phyloP scores from a whole-genome alignment of 768 basidiomycete species.

The Chalciporus piperatus region DNA sequence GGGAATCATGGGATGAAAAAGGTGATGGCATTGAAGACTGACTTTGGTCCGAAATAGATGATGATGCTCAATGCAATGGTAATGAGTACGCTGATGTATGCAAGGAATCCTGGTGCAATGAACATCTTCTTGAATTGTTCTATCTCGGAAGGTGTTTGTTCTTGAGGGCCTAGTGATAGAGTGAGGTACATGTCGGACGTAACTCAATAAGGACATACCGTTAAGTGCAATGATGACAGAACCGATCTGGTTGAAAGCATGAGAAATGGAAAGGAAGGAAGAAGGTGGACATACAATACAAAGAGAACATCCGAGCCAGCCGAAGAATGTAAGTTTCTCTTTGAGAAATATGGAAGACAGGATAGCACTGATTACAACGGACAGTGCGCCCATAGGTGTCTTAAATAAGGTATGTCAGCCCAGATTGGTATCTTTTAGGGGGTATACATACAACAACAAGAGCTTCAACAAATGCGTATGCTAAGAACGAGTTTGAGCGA shows the following conservation, averaged over 20 bases:
- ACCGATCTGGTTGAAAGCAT: constrained; percentile 52
- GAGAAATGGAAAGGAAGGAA: background rate
- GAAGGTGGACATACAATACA: constrained; percentile 68
- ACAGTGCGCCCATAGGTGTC: constrained; percentile 95
- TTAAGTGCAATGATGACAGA: constrained; percentile 91
- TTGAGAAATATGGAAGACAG: constrained; percentile 91
- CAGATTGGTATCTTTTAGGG: background rate
- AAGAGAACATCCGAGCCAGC: constrained; percentile 91
- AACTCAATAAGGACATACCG: constrained; percentile 37
- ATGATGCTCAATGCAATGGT: constrained; percentile 64
- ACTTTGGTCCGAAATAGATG: constrained; percentile 81
- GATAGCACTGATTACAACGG: constrained; percentile 93
- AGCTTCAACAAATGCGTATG: constrained; percentile 88
- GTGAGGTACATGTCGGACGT: background rate
- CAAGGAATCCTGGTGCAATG: constrained; percentile 79
- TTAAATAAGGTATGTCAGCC: constrained; percentile 24
- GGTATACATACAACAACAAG: constrained; percentile 74
- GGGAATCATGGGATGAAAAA: background rate
- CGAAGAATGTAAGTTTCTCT: constrained; percentile 91
- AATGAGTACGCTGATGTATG: constrained; percentile 64
- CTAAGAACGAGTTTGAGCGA: constrained; percentile 33
- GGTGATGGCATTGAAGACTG: constrained; percentile 18
- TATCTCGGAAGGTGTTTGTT: constrained; percentile 68
- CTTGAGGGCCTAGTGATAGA: constrained; percentile 54
- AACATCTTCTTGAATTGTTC: constrained; percentile 74